phyloP scores from a whole-genome alignment of 495 filamentous ascomycete genomes.

The Trichoderma virens region DNA sequence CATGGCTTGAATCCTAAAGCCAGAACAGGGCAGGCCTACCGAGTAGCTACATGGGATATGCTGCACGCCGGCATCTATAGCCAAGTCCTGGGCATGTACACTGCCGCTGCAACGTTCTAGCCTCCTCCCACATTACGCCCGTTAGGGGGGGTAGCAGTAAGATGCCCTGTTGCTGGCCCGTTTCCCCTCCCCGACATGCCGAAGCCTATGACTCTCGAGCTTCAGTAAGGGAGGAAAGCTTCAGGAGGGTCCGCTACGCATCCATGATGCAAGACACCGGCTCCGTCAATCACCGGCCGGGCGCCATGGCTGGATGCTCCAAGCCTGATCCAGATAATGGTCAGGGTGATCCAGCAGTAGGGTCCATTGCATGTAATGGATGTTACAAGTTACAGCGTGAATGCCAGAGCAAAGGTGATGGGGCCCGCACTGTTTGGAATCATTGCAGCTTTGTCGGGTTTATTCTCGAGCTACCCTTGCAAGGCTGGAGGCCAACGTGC shows the following conservation, averaged over 20 bases:
- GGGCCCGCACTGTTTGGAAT: slow-evolving; percentile 4
- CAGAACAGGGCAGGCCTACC: background rate
- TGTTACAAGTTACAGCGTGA: background rate
- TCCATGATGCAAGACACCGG: slow-evolving; percentile 7
- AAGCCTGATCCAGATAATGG: background rate
- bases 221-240: too few relatives aligned
- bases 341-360: background rate
- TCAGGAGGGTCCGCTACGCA: slow-evolving; percentile 2
- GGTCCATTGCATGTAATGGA: too few relatives aligned
- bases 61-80: background rate
- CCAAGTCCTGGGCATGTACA: background rate
- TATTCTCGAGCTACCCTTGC: background rate
- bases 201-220: background rate
- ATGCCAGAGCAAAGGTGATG: background rate
- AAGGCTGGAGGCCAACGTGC: background rate
- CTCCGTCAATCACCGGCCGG: slow-evolving; percentile 6
- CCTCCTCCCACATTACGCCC: background rate
- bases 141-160: background rate
- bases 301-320: background rate
- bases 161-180: too few relatives aligned
- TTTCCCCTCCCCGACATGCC: slow-evolving; percentile 5
- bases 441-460: background rate
- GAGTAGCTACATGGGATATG: background rate
- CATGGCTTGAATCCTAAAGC: background rate
- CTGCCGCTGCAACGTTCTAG: background rate